Percentiles rank a stretch among this genome's conserved stretches.
These are phyloP conservation scores for Penicillium capsulatum DNA, from an alignment of 2,329 filamentous ascomycete species.

Conservation along the genomic window DNA sequence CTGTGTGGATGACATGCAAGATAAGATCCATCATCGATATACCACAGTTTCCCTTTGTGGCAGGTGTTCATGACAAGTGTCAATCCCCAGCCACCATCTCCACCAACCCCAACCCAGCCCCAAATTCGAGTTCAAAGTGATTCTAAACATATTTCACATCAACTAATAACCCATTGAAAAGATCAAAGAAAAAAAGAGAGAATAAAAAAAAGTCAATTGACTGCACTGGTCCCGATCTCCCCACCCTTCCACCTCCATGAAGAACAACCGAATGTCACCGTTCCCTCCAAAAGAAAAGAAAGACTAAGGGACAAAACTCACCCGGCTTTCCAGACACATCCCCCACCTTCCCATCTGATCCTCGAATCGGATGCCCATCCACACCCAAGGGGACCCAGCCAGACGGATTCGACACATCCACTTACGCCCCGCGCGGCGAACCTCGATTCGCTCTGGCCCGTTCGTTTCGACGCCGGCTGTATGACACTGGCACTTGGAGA, in stretches of 20 bases:
- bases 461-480: constrained; percentile 7
- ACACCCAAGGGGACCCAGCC: constrained; percentile 1
- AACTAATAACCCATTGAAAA: too few relatives aligned
- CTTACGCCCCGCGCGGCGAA: background rate
- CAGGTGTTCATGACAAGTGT: too few relatives aligned
- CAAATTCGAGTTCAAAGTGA: too few relatives aligned
- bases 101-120: too few relatives aligned
- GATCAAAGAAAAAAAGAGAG: too few relatives aligned
- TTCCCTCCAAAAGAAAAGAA: background rate
- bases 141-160: too few relatives aligned
- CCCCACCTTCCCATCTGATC: constrained; percentile 7
- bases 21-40: constrained; percentile 4
- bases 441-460: background rate
- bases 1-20: constrained; percentile 6
- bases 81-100: too few relatives aligned
- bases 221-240: background rate
- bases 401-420: constrained; percentile 14
- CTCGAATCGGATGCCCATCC: constrained; percentile 12
- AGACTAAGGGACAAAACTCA: background rate
- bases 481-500: constrained; percentile 10
- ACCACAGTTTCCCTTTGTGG: too few relatives aligned
- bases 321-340: background rate
- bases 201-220: too few relatives aligned
- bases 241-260: background rate
- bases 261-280: too few relatives aligned